Conservation (phyloP, 2,329 filamentous ascomycete species). For the Blastomyces silverae region DNA sequence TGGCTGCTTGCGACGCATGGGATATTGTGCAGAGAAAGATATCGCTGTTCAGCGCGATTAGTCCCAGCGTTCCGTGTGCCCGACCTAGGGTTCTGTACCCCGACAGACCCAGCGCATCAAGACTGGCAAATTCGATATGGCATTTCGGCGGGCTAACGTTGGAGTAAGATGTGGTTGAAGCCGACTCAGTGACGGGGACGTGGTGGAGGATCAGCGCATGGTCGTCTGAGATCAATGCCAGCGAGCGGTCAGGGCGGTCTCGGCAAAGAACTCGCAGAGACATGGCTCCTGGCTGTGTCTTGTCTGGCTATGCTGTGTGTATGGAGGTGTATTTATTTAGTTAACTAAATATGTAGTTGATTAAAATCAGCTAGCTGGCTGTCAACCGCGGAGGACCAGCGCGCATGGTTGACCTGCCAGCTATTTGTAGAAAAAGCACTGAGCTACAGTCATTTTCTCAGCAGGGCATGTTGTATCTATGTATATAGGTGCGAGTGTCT, state of each 20-base stretch:
- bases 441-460: not conserved
- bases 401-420: not conserved
- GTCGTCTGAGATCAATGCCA: slow-evolving; percentile 72
- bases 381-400: not conserved
- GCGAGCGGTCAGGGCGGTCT: slow-evolving; percentile 78
- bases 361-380: not conserved
- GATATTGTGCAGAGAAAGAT: slow-evolving; percentile 90
- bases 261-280: slow-evolving; percentile 75
- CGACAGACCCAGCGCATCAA: slow-evolving; percentile 58
- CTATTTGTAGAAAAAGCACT: not conserved
- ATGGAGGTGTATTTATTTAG: not conserved
- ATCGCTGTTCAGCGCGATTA: slow-evolving; percentile 76
- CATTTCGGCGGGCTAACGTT: slow-evolving; percentile 52
- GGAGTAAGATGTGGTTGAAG: slow-evolving; percentile 38
- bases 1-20: slow-evolving; percentile 68
- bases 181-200: slow-evolving; percentile 56
- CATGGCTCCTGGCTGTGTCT: slow-evolving; percentile 31
- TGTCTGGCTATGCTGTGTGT: not conserved
- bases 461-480: not conserved
- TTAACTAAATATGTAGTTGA: not conserved
- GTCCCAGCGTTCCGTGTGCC: slow-evolving; percentile 77
- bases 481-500: not conserved
- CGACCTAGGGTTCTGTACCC: slow-evolving; percentile 73
- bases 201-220: slow-evolving; percentile 82
- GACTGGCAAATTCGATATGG: slow-evolving; percentile 77